Evolutionary conservation across 2,329 filamentous ascomycete genomes (phyloP), one percentile per base, ranked within the genome.

Genomic region (Fusarium heterosporum): DNA sequence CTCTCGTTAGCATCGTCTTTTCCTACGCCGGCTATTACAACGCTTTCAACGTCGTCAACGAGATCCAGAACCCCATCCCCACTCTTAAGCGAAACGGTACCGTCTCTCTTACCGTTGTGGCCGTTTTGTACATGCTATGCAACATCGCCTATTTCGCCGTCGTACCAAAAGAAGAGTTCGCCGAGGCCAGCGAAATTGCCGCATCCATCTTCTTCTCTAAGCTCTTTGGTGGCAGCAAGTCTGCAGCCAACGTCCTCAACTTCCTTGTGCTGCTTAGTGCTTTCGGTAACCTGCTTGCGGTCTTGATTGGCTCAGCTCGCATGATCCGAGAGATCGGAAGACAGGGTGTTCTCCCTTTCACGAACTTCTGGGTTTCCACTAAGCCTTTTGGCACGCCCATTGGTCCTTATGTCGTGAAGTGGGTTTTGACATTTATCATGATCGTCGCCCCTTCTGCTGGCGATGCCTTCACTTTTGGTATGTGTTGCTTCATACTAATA

Each of bases 401-500:
- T 0, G 87, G 86, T 0, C 87, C 87, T 0, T 89, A 89, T 61
- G 51, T 82, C 3, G 64, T 89, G 5, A 87, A 87, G 71, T 90
- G 85, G 84, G 69, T 68, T 0, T 73, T 88, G 57, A 89, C 87
- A 0, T 72, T 86, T 3, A 68, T 89, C 42, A 87, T 89, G 84
- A 89, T 89, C 34, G 71, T 87, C 0, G 86, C 84, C 0, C 83
- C 86, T 1, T 87, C 88, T 0, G 85, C 86, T 1, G 87, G 88
- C 2, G 87, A 90, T 71, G 88, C 88, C 0, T 90, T 90, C 73
- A 83, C 85, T 55, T 90, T 90, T 65, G 79, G 83, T 84, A 69
- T n/a, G 75, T 64, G 16, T 34, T 1, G 9, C 17, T 1, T 10
- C 3, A 3, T 10, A 11, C 5, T 2, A 4, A 8, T 14, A 12